Conservation (phyloP, 2,329 filamentous ascomycete species). For the Colletotrichum sp. region DNA sequence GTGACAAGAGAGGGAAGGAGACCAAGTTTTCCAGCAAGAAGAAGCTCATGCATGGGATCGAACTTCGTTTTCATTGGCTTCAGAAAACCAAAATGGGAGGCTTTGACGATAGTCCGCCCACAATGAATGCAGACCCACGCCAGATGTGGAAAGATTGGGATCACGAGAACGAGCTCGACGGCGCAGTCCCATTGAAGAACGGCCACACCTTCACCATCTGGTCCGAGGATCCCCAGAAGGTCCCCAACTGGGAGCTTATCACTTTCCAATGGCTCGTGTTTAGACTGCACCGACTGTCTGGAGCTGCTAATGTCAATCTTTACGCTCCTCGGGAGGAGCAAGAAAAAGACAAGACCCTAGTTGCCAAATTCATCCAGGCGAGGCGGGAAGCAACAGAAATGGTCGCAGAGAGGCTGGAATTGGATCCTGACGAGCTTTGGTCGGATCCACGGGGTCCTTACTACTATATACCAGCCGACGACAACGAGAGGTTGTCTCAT, state of each 20-base stretch:
- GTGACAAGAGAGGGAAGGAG: not conserved
- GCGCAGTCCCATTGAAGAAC: not conserved
- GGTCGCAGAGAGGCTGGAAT: not conserved
- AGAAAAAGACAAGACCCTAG: not conserved
- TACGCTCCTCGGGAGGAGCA: not conserved
- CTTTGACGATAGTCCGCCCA: not conserved
- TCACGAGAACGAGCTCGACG: not conserved
- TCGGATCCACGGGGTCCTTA: not conserved
- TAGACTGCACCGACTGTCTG: not conserved
- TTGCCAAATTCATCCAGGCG: not conserved
- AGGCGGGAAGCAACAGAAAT: not conserved
- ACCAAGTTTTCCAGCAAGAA: accelerated
- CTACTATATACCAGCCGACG: not conserved
- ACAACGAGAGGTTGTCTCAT: not conserved
- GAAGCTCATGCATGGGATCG: not conserved
- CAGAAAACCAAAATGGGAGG: not conserved
- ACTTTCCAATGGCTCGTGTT: not conserved
- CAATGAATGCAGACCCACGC: not conserved
- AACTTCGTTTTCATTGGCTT: not conserved
- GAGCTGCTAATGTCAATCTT: not conserved
- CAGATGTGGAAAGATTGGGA: not conserved
- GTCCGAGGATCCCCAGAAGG: not conserved
- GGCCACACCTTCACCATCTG: not conserved
- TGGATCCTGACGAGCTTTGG: not conserved
- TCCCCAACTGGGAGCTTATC: not conserved